phyloP scores from a whole-genome alignment of 1,139 yeast genomes.

The Debaryomyces udenii region DNA sequence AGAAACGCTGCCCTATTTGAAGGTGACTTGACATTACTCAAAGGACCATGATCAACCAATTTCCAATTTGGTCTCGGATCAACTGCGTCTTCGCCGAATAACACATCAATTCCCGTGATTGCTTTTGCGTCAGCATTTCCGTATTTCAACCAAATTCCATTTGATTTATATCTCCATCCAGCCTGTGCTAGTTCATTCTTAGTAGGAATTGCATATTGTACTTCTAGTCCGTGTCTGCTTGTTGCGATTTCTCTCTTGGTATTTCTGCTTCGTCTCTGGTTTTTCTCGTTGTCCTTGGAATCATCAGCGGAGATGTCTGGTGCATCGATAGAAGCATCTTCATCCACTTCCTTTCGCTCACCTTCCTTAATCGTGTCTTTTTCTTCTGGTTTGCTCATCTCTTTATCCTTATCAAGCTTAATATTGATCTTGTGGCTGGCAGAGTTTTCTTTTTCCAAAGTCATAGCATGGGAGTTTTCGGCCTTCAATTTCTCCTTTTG shows the following conservation, averaged over 20 bases:
- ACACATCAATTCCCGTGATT: slow-evolving; percentile 54
- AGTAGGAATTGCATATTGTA: slow-evolving; percentile 33
- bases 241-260: slow-evolving; percentile 14
- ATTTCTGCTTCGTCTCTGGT: background rate
- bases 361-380: slow-evolving; percentile 2
- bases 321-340: slow-evolving; percentile 1
- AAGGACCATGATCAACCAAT: slow-evolving; percentile 32
- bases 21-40: slow-evolving; percentile 25
- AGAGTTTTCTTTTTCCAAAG: slow-evolving; percentile 20
- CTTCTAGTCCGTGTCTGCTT: slow-evolving; percentile 26
- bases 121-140: slow-evolving; percentile 48
- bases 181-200: slow-evolving; percentile 28
- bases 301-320: slow-evolving; percentile 7
- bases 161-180: slow-evolving; percentile 41
- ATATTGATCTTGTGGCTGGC: slow-evolving; percentile 19
- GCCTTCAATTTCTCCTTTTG: slow-evolving; percentile 16
- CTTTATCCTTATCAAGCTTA: slow-evolving; percentile 14
- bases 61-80: slow-evolving; percentile 82
- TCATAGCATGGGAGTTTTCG: slow-evolving; percentile 16
- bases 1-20: slow-evolving; percentile 27
- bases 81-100: slow-evolving; percentile 72
- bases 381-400: slow-evolving; percentile 10
- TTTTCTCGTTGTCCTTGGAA: slow-evolving; percentile 1
- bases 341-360: slow-evolving; percentile 4
- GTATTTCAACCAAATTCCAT: slow-evolving; percentile 40